A percentile compares a stretch with the other conserved stretches of the same genome.
These are phyloP conservation scores for Colletotrichum sp. DNA, from an alignment of 2,329 filamentous ascomycete species.

Conservation along the genomic window DNA sequence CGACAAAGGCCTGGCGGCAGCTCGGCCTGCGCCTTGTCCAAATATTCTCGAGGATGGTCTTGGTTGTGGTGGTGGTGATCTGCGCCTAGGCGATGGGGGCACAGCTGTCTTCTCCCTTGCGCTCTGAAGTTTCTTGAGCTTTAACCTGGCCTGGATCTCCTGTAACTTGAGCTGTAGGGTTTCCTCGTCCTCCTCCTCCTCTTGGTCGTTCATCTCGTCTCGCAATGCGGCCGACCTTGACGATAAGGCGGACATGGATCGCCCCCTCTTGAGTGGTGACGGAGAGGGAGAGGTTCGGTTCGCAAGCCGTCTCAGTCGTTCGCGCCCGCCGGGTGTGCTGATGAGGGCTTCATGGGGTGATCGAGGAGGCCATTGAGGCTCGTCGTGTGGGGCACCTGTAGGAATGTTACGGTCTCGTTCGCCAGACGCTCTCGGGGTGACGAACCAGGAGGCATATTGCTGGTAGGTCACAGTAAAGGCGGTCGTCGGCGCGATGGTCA, in stretches of 20 bases:
- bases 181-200: slow-evolving; percentile 86
- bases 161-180: slow-evolving; percentile 84
- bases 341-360: slow-evolving; percentile 70
- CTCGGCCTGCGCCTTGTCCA: slow-evolving; percentile 26
- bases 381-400: slow-evolving; percentile 32
- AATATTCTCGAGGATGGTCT: slow-evolving; percentile 27
- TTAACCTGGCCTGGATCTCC: slow-evolving; percentile 87
- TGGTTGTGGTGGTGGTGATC: slow-evolving; percentile 11
- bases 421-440: not conserved
- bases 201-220: slow-evolving; percentile 40
- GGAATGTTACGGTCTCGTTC: not conserved
- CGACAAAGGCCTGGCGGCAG: slow-evolving; percentile 22
- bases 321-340: slow-evolving; percentile 78
- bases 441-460: slow-evolving; percentile 25
- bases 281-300: slow-evolving; percentile 72
- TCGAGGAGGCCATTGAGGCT: slow-evolving; percentile 69
- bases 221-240: slow-evolving; percentile 23
- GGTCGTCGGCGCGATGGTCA: not conserved
- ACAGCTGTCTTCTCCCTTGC: slow-evolving; percentile 47
- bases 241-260: slow-evolving; percentile 30
- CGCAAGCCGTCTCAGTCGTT: slow-evolving; percentile 72
- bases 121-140: slow-evolving; percentile 84
- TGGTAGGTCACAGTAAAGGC: not conserved
- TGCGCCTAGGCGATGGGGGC: slow-evolving; percentile 24
- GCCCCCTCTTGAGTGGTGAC: slow-evolving; percentile 63